A percentile compares a stretch with the other conserved stretches of the same genome.
phyloP scores from a whole-genome alignment of 106 monocot genomes.

The Allium fistulosum region DNA sequence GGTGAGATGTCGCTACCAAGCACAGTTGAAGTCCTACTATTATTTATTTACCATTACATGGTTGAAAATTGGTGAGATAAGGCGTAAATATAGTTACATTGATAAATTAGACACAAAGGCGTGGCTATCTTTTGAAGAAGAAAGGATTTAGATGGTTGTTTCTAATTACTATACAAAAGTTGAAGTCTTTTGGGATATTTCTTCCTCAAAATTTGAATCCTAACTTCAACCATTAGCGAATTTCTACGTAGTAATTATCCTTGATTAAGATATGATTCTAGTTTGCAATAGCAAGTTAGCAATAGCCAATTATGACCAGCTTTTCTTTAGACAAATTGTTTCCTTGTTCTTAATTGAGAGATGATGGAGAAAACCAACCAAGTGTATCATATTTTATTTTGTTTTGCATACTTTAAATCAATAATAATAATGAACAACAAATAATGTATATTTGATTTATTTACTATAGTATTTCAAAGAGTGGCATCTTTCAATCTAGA shows the following conservation, averaged over 20 bases:
- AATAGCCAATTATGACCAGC: conserved; percentile 67
- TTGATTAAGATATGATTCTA: conserved; percentile 48
- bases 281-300: conserved; percentile 50
- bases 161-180: conserved; percentile 17
- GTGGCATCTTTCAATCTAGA: too few relatives aligned
- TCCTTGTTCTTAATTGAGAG: conserved; percentile 25
- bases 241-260: conserved; percentile 59
- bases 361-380: conserved; percentile 20
- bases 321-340: conserved; percentile 30
- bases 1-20: conserved; percentile 55
- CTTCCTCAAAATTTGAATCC: conserved; percentile 47
- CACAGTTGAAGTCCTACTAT: conserved; percentile 19
- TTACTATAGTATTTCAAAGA: too few relatives aligned
- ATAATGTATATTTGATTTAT: too few relatives aligned
- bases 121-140: conserved; percentile 72
- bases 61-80: conserved; percentile 69
- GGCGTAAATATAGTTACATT: conserved; percentile 44
- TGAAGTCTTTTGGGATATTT: conserved; percentile 79
- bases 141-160: conserved; percentile 49
- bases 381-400: conserved; percentile 51
- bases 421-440: too few relatives aligned
- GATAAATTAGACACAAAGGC: conserved; percentile 46
- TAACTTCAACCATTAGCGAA: conserved; percentile 54
- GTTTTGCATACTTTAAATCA: conserved; percentile 74
- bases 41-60: conserved; percentile 49